Percentiles rank a stretch among this genome's conserved stretches.
Conservation (phyloP, 2,329 filamentous ascomycete genomes). For the Fusarium acutatum region DNA sequence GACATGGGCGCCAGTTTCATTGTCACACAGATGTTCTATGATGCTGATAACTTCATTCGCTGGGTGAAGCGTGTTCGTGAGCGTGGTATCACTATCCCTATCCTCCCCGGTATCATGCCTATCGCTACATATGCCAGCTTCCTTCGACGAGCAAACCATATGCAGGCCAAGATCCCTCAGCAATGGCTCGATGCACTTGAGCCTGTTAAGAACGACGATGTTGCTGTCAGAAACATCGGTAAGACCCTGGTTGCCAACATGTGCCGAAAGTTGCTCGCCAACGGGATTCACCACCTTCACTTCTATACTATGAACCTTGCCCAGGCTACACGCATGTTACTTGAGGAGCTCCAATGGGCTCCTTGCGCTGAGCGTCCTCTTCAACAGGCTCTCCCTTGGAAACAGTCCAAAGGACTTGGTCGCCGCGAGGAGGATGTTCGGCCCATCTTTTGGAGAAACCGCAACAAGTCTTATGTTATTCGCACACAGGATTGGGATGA, state of each 20-base stretch:
- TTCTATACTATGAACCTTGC: slow-evolving; percentile 99
- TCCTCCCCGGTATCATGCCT: slow-evolving; percentile 85
- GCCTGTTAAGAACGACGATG: slow-evolving; percentile 95
- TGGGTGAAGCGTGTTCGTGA: slow-evolving; percentile 90
- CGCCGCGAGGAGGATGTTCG: slow-evolving; percentile 94
- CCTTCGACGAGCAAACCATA: slow-evolving; percentile 88
- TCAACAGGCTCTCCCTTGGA: slow-evolving; percentile 94
- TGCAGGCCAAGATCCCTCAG: slow-evolving; percentile 83
- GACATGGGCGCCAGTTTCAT: slow-evolving; percentile 94
- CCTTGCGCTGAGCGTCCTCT: slow-evolving; percentile 80
- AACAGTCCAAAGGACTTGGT: slow-evolving; percentile 89
- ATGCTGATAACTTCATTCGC: slow-evolving; percentile 90
- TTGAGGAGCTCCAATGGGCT: slow-evolving; percentile 86
- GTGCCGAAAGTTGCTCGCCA: slow-evolving; percentile 84
- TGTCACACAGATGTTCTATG: slow-evolving; percentile 99
- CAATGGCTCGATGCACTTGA: slow-evolving; percentile 85
- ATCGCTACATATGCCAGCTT: slow-evolving; percentile 97
- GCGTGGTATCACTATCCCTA: slow-evolving; percentile 83
- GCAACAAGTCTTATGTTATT: slow-evolving; percentile 93
- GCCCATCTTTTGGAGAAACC: slow-evolving; percentile 98
- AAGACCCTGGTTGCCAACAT: slow-evolving; percentile 87
- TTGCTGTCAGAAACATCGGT: slow-evolving; percentile 88
- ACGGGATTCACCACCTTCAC: slow-evolving; percentile 87
- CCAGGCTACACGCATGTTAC: slow-evolving; percentile 90
- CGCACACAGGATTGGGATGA: slow-evolving; percentile 99